These are phyloP conservation scores for Penicillium angulare DNA, from an alignment of 495 filamentous ascomycete genomes.

Conservation along the genomic window DNA sequence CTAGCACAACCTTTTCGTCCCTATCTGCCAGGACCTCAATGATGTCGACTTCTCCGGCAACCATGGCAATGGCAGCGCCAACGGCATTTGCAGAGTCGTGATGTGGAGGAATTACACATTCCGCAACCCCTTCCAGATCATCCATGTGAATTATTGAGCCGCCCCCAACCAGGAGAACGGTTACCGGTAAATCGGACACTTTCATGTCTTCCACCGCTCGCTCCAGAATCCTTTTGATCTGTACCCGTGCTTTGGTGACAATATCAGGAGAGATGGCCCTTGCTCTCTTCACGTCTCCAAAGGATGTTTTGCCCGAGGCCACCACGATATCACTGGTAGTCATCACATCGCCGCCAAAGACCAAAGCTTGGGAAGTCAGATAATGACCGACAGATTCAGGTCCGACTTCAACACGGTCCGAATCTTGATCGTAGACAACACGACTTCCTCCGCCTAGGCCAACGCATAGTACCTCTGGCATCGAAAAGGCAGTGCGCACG, in stretches of 20 bases:
- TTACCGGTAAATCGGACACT: constrained; percentile 18
- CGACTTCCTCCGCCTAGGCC: constrained; percentile 55
- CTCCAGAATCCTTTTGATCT: constrained; percentile 21
- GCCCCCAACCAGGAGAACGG: constrained; percentile 23
- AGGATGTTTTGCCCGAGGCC: constrained; percentile 31
- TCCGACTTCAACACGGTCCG: constrained; percentile 40
- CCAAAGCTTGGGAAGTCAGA: constrained; percentile 44
- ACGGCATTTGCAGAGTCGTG: constrained; percentile 54
- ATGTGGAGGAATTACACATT: constrained; percentile 25
- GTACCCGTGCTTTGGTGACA: constrained; percentile 5
- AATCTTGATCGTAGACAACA: constrained; percentile 35
- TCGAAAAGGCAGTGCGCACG: constrained; percentile 52
- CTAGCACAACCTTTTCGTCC: constrained; percentile 28
- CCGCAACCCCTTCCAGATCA: constrained; percentile 13
- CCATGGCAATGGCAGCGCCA: constrained; percentile 52
- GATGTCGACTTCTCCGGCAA: constrained; percentile 48
- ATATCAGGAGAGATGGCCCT: constrained; percentile 4
- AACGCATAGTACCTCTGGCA: constrained; percentile 52
- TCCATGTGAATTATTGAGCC: constrained; percentile 23
- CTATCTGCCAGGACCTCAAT: constrained; percentile 38
- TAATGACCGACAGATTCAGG: constrained; percentile 57
- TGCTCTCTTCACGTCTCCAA: constrained; percentile 24
- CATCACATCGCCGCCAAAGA: constrained; percentile 51
- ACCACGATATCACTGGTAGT: constrained; percentile 52
- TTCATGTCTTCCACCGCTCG: constrained; percentile 23